Conservation (phyloP, 1,284 basidiomycete genomes). For the Heterobasidion irregulare region DNA sequence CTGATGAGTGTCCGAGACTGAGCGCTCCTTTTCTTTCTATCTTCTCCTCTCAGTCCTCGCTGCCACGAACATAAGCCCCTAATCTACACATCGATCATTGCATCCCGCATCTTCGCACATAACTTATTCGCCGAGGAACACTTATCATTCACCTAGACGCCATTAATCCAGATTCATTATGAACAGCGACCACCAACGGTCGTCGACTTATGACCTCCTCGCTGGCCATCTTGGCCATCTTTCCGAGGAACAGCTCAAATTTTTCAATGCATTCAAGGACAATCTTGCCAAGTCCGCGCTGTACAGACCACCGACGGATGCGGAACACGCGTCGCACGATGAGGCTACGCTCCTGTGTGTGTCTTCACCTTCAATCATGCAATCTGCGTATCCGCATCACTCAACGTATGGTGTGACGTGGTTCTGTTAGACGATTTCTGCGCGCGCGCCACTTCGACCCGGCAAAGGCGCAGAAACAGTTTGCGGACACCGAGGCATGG, state of each 20-base stretch:
- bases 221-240: conserved; percentile 1
- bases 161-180: background rate
- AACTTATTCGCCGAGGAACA: too few relatives aligned
- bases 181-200: background rate
- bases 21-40: too few relatives aligned
- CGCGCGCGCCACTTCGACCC: conserved; percentile 61
- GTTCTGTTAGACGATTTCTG: conserved; percentile 55
- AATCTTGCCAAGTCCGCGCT: conserved; percentile 36
- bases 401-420: background rate
- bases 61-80: too few relatives aligned
- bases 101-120: too few relatives aligned
- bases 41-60: too few relatives aligned
- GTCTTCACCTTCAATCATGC: background rate
- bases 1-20: too few relatives aligned
- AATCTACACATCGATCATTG: too few relatives aligned
- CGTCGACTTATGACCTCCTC: background rate
- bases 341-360: conserved; percentile 57
- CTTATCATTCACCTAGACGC: background rate
- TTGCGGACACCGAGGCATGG: conserved; percentile 58
- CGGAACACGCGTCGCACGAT: conserved; percentile 42
- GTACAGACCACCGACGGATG: conserved; percentile 32
- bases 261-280: background rate
- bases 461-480: conserved; percentile 61
- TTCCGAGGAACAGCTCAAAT: background rate
- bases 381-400: too few relatives aligned